A percentile compares a stretch with the other conserved stretches of the same genome.
Conservation (phyloP, 176 grass and related monocot genomes). For the Ensete ventricosum region DNA sequence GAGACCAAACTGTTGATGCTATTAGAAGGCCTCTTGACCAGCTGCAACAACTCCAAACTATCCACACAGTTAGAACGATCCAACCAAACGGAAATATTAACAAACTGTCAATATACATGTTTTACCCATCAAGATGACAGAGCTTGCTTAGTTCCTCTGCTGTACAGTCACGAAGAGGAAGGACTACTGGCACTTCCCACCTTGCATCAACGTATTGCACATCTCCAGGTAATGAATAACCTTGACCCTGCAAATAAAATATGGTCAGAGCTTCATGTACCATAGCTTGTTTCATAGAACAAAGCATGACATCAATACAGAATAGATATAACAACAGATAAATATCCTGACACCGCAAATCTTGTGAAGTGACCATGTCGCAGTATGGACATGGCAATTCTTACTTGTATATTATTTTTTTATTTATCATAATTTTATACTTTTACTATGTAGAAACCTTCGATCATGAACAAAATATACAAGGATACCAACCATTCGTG, state of each 20-base stretch:
- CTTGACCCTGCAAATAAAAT: slow-evolving; percentile 52
- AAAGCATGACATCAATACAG: neutral
- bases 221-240: slow-evolving; percentile 89
- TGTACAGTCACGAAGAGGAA: slow-evolving; percentile 71
- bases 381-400: neutral
- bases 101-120: neutral
- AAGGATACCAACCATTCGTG: too few relatives aligned
- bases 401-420: neutral
- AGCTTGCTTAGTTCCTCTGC: slow-evolving; percentile 56
- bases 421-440: neutral
- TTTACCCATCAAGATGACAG: slow-evolving; percentile 60
- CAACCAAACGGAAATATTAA: neutral
- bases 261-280: neutral
- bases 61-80: slow-evolving; percentile 25
- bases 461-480: too few relatives aligned
- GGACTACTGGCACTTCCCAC: slow-evolving; percentile 62
- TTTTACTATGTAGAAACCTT: neutral
- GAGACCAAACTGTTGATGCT: slow-evolving; percentile 79
- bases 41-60: slow-evolving; percentile 70
- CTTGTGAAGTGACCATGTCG: neutral
- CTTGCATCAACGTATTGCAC: slow-evolving; percentile 85
- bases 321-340: neutral
- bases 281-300: neutral
- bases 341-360: neutral
- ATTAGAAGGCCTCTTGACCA: slow-evolving; percentile 41